Base-by-base conservation (phyloP, 495 filamentous ascomycete genomes). In the Niebla homalea region DNA sequence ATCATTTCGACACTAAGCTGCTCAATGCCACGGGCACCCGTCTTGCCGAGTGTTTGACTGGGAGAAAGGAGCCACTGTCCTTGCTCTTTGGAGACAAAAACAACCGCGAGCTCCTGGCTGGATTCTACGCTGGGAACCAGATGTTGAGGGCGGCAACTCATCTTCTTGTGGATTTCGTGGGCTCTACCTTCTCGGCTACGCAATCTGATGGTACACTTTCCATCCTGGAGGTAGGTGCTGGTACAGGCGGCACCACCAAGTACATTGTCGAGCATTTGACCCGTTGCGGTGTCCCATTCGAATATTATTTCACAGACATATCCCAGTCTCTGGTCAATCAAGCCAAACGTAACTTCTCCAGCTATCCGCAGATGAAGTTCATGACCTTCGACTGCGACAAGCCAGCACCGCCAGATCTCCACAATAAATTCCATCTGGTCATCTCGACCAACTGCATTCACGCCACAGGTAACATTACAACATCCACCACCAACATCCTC, bases 271-370 rank as follows among this genome's bases (percentile, higher is more conserved):
- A 61, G 5, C 5, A 36, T 7, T 7, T 52, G 18, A 29, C 25
- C 12, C 12, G 18, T 20, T 20, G 25, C 1, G 44, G 23, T n/a
- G 14, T 36, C 15, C 15, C 36, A 8, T 48, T 53, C 20, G 37
- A 21, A 26, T 76, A 76, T 42, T 71, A 67, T 0, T 72, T 76
- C 51, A 73, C 68, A 0, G 73, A 76, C 39, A 43, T 74, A 4
- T 66, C 65, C 0, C 40, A 62, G 1, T 64, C 67, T 0, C 58
- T 76, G 1, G 68, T 75, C 0, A 52, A 64, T 0, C 42, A 46
- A 1, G 68, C 64, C 1, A 58, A 56, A 25, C 57, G 57, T n/a
- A 62, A 55, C 7, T 70, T 67, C 43, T 32, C 51, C n/a, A 21
- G 47, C 8, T 59, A 62, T 35, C 25, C 47, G 2, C 64, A 57